Evolutionary conservation across 768 basidiomycete genomes (phyloP).

Genomic region (Tulasnella calospora): DNA sequence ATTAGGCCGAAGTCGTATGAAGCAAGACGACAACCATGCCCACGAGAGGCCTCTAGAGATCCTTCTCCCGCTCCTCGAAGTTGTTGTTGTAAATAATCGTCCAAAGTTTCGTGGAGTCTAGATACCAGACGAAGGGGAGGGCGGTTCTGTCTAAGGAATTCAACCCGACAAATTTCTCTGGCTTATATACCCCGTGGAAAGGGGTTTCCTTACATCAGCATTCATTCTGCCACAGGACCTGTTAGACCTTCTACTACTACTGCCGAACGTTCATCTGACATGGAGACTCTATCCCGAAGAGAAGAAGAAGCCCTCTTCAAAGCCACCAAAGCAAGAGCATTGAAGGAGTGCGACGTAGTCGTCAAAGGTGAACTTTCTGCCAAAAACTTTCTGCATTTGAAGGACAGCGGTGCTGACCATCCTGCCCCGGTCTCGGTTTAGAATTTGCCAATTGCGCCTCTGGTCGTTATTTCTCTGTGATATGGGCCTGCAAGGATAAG

Average conservation of each 20-base stretch:
- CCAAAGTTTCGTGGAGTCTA: background rate
- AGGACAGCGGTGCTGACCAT: background rate
- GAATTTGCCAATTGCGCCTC: conserved; percentile 81
- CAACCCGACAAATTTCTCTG: background rate
- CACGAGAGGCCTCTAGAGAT: background rate
- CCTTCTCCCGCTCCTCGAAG: background rate
- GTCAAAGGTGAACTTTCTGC: conserved; percentile 56
- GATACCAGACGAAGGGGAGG: background rate
- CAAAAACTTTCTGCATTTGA: background rate
- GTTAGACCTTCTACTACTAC: background rate
- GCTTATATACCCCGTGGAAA: background rate
- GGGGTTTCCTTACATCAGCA: background rate
- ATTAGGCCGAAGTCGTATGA: background rate
- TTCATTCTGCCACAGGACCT: background rate
- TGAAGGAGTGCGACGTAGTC: conserved; percentile 69
- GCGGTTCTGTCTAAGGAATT: background rate
- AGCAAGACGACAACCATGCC: background rate
- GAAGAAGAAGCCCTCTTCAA: conserved; percentile 85
- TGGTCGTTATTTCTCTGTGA: conserved; percentile 76
- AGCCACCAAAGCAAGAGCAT: conserved; percentile 69
- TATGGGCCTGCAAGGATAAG: conserved; percentile 73
- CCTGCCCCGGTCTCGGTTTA: conserved; percentile 34
- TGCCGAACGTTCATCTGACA: conserved; percentile 34
- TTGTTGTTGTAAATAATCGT: background rate
- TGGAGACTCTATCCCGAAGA: conserved; percentile 81